A percentile compares a stretch with the other conserved stretches of the same genome.
These are phyloP conservation scores for Fusarium siculi DNA, from an alignment of 2,329 filamentous ascomycete genomes.

Conservation along the genomic window DNA sequence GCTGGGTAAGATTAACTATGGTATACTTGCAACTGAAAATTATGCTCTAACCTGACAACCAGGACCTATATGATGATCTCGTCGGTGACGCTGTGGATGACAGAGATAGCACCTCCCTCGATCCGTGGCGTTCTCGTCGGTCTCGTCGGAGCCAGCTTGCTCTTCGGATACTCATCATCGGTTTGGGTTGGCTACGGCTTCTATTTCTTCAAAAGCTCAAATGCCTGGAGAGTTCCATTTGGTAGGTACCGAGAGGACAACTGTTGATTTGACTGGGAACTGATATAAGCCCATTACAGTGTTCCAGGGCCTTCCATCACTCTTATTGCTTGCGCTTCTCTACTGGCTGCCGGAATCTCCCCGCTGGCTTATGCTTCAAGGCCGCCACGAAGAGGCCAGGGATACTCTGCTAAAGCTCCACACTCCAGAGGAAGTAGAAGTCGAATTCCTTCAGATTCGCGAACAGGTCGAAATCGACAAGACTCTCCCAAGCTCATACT, in stretches of 20 bases:
- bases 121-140: not conserved
- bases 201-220: not conserved
- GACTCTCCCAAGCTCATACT: not conserved
- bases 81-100: not conserved
- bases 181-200: not conserved
- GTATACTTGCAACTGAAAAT: fast-evolving
- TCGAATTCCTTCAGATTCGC: not conserved
- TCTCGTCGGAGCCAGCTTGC: not conserved
- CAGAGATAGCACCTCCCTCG: not conserved
- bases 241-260: not conserved
- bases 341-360: not conserved
- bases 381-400: not conserved
- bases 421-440: not conserved
- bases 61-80: not conserved
- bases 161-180: not conserved
- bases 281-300: not conserved
- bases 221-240: not conserved
- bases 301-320: not conserved
- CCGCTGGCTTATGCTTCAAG: not conserved
- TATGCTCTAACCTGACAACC: not conserved
- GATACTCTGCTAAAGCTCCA: not conserved
- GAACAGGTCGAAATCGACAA: not conserved
- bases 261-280: not conserved
- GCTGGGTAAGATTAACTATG: not conserved
- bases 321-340: not conserved